phyloP scores from a whole-genome alignment of 73 alveolate species.

The Tetrahymena borealis region DNA sequence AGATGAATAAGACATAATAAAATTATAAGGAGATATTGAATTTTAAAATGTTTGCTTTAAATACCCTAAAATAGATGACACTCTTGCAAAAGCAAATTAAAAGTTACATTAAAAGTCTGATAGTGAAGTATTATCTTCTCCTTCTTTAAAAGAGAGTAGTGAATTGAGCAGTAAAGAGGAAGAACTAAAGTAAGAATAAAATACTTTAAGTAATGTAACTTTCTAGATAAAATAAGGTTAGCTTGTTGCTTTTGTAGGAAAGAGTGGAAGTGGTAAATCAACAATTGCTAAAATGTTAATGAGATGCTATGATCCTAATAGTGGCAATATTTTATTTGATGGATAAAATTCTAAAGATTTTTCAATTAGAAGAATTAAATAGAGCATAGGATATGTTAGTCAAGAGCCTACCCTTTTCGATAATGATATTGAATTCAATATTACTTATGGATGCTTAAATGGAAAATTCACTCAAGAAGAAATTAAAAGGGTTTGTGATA shows the following conservation, averaged over 20 bases:
- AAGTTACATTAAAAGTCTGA: not conserved
- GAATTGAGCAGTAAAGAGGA: not conserved
- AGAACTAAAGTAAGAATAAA: not conserved
- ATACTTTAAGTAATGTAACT: slow-evolving; percentile 40
- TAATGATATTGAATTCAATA: slow-evolving; percentile 75
- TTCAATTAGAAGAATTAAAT: slow-evolving; percentile 36
- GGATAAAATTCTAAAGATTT: slow-evolving; percentile 46
- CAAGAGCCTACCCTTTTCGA: slow-evolving; percentile 89
- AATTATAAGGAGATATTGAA: slow-evolving; percentile 6
- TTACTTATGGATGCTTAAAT: slow-evolving; percentile 56
- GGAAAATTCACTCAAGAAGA: slow-evolving; percentile 49
- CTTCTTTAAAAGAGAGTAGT: too few relatives aligned
- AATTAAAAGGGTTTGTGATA: slow-evolving; percentile 37
- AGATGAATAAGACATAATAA: not conserved
- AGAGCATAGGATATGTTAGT: slow-evolving; percentile 61
- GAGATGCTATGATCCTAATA: slow-evolving; percentile 5
- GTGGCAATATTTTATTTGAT: slow-evolving; percentile 10
- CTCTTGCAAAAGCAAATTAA: not conserved
- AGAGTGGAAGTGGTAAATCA: slow-evolving; percentile 64
- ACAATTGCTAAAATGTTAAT: not conserved
- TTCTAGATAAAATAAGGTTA: slow-evolving; percentile 48
- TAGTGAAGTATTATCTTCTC: too few relatives aligned
- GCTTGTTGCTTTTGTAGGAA: slow-evolving; percentile 83
- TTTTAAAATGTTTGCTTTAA: slow-evolving; percentile 13
- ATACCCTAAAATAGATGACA: not conserved